Evolutionary conservation across 805 yeast species (phyloP).

Genomic region (Ogataea minuta): DNA sequence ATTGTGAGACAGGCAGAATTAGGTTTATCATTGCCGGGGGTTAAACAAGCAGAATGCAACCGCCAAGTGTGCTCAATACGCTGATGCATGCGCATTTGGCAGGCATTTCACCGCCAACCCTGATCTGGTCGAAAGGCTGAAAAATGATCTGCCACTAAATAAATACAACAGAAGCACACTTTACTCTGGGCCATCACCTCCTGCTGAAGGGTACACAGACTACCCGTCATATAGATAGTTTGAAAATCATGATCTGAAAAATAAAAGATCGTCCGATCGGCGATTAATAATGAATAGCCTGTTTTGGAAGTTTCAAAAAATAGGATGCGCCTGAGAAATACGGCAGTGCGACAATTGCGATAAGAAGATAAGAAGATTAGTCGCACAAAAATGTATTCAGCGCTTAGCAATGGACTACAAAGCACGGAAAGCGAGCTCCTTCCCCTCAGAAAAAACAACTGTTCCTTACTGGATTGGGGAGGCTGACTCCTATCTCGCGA

Average conservation of each 20-base stretch:
- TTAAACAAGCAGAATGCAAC: slow-evolving; percentile 19
- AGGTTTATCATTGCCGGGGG: slow-evolving; percentile 23
- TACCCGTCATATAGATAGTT: no score
- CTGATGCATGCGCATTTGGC: slow-evolving; percentile 40
- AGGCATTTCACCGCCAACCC: slow-evolving; percentile 45
- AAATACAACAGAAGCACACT: slow-evolving; percentile 40
- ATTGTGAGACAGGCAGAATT: slow-evolving; percentile 41
- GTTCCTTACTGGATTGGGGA: slow-evolving; percentile 20
- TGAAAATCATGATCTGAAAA: no score
- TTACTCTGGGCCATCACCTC: slow-evolving; percentile 25
- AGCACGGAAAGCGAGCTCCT: background rate
- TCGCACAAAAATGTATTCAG: background rate
- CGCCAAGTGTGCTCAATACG: slow-evolving; percentile 20
- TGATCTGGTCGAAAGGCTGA: slow-evolving; percentile 39
- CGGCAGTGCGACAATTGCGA: no score
- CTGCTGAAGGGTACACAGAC: no score
- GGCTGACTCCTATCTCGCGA: slow-evolving; percentile 20
- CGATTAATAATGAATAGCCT: no score
- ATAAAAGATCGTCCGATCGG: no score
- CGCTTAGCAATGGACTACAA: slow-evolving; percentile 1
- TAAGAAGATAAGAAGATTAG: no score
- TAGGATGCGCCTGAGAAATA: no score
- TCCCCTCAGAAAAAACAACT: slow-evolving; percentile 10
- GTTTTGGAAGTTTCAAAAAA: no score
- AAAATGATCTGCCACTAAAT: slow-evolving; percentile 35